A percentile compares a stretch with the other conserved stretches of the same genome.
phyloP scores from a whole-genome alignment of 2,329 filamentous ascomycete species.

The Fusarium paranaense region DNA sequence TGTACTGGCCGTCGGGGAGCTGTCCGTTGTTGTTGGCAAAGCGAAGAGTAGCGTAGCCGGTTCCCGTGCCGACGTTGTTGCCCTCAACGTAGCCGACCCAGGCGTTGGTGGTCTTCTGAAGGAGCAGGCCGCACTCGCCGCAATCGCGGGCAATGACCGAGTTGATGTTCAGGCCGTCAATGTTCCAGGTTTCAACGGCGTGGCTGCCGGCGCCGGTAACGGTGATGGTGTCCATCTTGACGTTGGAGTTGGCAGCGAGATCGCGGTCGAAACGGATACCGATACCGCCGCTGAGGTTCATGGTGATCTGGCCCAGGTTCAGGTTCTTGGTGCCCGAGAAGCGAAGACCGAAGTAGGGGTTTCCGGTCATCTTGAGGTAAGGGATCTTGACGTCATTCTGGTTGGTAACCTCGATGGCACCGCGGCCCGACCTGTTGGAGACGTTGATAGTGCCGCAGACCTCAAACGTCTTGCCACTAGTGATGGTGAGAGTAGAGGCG shows the following conservation, averaged over 20 bases:
- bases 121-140: slow-evolving; percentile 67
- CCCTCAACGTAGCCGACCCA: slow-evolving; percentile 66
- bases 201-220: slow-evolving; percentile 66
- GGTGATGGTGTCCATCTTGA: slow-evolving; percentile 62
- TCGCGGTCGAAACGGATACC: slow-evolving; percentile 70
- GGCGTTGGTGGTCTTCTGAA: slow-evolving; percentile 66
- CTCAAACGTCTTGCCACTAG: slow-evolving; percentile 67
- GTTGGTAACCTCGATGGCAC: slow-evolving; percentile 65
- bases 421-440: slow-evolving; percentile 55
- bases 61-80: slow-evolving; percentile 63
- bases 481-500: slow-evolving; percentile 62
- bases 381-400: slow-evolving; percentile 64
- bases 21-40: slow-evolving; percentile 69
- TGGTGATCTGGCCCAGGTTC: slow-evolving; percentile 61
- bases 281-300: slow-evolving; percentile 65
- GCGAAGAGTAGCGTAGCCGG: slow-evolving; percentile 67
- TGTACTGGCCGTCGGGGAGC: slow-evolving; percentile 60
- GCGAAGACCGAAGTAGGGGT: slow-evolving; percentile 67
- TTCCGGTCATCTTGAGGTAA: slow-evolving; percentile 68
- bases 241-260: slow-evolving; percentile 62
- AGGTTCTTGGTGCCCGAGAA: slow-evolving; percentile 64
- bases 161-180: slow-evolving; percentile 64
- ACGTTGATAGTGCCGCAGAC: slow-evolving; percentile 68
- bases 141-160: slow-evolving; percentile 65
- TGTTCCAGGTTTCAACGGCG: slow-evolving; percentile 71